Evolutionary conservation across 805 yeast genomes (phyloP), one percentile per base, ranked within the genome.

Genomic region (Helenozyma baotianmanensis): DNA sequence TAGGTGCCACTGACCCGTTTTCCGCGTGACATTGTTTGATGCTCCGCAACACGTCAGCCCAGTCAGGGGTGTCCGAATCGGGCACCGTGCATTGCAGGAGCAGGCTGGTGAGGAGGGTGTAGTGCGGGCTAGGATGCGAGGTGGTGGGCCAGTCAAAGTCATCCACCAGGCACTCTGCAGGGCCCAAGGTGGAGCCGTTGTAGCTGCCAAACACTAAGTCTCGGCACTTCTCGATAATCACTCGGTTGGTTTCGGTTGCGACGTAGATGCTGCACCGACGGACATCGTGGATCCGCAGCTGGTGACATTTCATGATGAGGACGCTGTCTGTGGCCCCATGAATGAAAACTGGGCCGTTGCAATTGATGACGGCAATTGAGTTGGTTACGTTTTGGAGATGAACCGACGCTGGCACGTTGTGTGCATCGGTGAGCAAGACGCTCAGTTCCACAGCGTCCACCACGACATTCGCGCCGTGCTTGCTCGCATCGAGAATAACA

Each of bases 191-290:
- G n/a, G 9, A 13, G 2, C 12, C 29, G 5, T 16, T 14, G 11
- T 25, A 18, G 7, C 36, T 33, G 9, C 41, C 41, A 13, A 42
- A 25, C 22, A 14, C 14, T 18, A 44, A 16, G 4, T 27, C 9
- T 9, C 29, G 23, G 28, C 69, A 55, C 19, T 52, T 38, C 37
- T 65, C 71, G 8, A 61, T 52, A 8, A 62, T 47, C 2, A 61
- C 43, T 13, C 53, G 47, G 27, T 49, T 35, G 27, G 50, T 54
- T 9, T 36, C 35, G 6, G 54, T 53, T 9, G 35, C 23, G 1
- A 45, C 52, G 10, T 50, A 33, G 6, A 56, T 34, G 5, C 46
- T 32, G 24, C 45, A 40, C 7, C 35, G 16, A 14, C 26, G 19
- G 22, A 30, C 27, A 25, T 33, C 29, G 29, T 47, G 50, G 28